Percentiles rank a stretch among this genome's conserved stretches.
Evolutionary conservation across 805 yeast species (phyloP).

Genomic region (Yamadazyma sp.): DNA sequence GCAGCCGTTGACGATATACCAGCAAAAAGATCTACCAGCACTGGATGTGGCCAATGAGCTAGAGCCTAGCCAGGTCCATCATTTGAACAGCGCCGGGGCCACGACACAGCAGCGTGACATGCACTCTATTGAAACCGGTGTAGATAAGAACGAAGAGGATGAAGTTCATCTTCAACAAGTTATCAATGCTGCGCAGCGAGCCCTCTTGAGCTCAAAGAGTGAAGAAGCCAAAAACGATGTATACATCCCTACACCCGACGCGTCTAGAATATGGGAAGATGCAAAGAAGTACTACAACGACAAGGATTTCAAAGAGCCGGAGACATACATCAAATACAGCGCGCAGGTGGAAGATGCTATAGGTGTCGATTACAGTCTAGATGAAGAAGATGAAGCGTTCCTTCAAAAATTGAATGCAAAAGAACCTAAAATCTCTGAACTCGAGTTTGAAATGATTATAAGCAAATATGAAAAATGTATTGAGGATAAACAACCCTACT

Average conservation of each 20-base stretch:
- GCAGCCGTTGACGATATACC: slow-evolving; percentile 74
- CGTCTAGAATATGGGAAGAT: slow-evolving; percentile 78
- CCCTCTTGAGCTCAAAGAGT: slow-evolving; percentile 46
- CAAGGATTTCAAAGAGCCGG: slow-evolving; percentile 62
- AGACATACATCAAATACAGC: slow-evolving; percentile 79
- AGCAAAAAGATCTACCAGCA: slow-evolving; percentile 78
- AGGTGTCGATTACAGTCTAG: slow-evolving; percentile 86
- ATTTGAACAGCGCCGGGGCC: slow-evolving; percentile 45
- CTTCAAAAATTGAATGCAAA: slow-evolving; percentile 44
- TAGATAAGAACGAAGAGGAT: slow-evolving; percentile 95
- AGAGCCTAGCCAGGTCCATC: slow-evolving; percentile 44
- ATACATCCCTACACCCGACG: slow-evolving; percentile 96
- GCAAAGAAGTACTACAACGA: slow-evolving; percentile 70
- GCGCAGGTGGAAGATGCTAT: slow-evolving; percentile 95
- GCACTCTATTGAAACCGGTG: slow-evolving; percentile 94
- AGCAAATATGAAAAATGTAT: slow-evolving; percentile 73
- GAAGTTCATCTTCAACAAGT: slow-evolving; percentile 95
- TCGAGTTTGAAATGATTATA: slow-evolving; percentile 80
- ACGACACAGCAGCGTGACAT: slow-evolving; percentile 76
- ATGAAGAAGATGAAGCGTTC: slow-evolving; percentile 80
- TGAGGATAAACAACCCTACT: slow-evolving; percentile 81
- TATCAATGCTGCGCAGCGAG: slow-evolving; percentile 73
- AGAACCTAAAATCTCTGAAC: slow-evolving; percentile 57
- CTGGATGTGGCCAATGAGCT: slow-evolving; percentile 50
- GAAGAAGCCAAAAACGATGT: slow-evolving; percentile 39